These are phyloP conservation scores for Onygenales sp. DNA, from an alignment of 2,329 filamentous ascomycete genomes.

Conservation along the genomic window DNA sequence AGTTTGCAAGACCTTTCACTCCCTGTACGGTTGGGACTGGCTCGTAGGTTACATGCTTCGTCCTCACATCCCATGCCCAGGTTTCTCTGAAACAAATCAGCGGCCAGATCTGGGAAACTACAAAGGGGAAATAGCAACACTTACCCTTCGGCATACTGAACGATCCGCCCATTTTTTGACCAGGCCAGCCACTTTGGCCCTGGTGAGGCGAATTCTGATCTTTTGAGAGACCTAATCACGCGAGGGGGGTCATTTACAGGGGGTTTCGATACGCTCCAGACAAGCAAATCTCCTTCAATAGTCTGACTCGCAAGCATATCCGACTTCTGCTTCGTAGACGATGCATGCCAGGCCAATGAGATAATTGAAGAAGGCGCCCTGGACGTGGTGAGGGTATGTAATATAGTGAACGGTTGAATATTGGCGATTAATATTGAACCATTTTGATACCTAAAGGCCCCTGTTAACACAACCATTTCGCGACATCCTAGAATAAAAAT, in stretches of 20 bases:
- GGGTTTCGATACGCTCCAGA: conserved; percentile 91
- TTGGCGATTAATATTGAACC: conserved; percentile 86
- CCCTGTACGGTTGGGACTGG: conserved; percentile 75
- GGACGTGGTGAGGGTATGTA: conserved; percentile 83
- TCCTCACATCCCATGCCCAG: conserved; percentile 91
- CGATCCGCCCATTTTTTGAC: conserved; percentile 95
- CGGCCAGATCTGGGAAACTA: neutral
- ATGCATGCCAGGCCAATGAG: conserved; percentile 87
- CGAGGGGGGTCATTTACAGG: conserved; percentile 66
- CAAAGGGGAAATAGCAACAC: conserved; percentile 27
- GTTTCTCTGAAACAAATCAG: conserved; percentile 56
- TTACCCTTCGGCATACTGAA: conserved; percentile 86
- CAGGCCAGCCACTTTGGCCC: conserved; percentile 94
- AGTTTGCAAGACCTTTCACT: conserved; percentile 73
- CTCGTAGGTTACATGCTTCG: conserved; percentile 92
- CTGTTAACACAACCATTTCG: conserved; percentile 5
- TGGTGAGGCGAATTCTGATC: conserved; percentile 60
- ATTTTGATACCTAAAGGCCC: conserved; percentile 67
- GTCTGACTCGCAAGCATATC: conserved; percentile 96
- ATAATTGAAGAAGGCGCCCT: conserved; percentile 79
- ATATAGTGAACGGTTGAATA: conserved; percentile 85
- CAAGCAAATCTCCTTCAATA: conserved; percentile 79
- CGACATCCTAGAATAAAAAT: neutral
- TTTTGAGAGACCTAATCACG: conserved; percentile 77
- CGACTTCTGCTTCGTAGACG: conserved; percentile 89